Percentiles rank a stretch among this genome's conserved stretches.
These are phyloP conservation scores for Candida ulmi DNA, from an alignment of 805 yeast species.

Conservation along the genomic window DNA sequence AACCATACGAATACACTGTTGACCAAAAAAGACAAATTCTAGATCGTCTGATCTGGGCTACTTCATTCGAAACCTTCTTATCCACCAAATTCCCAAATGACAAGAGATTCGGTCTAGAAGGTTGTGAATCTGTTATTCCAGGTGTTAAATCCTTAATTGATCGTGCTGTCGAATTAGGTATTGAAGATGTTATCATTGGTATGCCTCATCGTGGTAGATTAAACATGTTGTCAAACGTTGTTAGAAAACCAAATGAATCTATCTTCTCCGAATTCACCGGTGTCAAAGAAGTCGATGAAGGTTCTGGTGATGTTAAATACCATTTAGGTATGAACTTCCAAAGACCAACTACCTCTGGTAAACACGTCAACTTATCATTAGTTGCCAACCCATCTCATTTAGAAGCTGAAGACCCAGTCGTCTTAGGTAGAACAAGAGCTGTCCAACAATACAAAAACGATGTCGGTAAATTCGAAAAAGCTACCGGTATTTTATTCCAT, in stretches of 20 bases:
- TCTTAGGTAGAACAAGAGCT: constrained; percentile 96
- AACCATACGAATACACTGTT: constrained; percentile 71
- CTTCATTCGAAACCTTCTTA: constrained; percentile 87
- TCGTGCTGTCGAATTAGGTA: constrained; percentile 85
- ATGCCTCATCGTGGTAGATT: constrained; percentile 99
- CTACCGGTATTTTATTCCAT: constrained; percentile 87
- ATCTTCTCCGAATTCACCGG: constrained; percentile 96
- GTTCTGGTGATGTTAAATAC: constrained; percentile 98
- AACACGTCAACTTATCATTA: constrained; percentile 87
- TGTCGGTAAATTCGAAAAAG: constrained; percentile 75
- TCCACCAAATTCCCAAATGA: constrained; percentile 97
- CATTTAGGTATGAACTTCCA: constrained; percentile 99
- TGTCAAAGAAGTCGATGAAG: constrained; percentile 84
- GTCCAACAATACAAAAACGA: constrained; percentile 89
- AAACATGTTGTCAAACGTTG: constrained; percentile 96
- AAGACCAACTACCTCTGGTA: constrained; percentile 98
- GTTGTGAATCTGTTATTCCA: constrained; percentile 94
- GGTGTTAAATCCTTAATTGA: constrained; percentile 96
- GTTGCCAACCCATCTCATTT: constrained; percentile 99
- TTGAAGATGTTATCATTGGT: constrained; percentile 95
- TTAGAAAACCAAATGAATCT: constrained; percentile 97
- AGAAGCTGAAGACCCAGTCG: constrained; percentile 99
- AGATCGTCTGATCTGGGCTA: constrained; percentile 95
- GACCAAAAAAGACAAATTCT: constrained; percentile 95
- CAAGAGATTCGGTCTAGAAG: constrained; percentile 97